Evolutionary conservation across 768 basidiomycete genomes (phyloP).

Genomic region (Sporobolomyces phaffii): DNA sequence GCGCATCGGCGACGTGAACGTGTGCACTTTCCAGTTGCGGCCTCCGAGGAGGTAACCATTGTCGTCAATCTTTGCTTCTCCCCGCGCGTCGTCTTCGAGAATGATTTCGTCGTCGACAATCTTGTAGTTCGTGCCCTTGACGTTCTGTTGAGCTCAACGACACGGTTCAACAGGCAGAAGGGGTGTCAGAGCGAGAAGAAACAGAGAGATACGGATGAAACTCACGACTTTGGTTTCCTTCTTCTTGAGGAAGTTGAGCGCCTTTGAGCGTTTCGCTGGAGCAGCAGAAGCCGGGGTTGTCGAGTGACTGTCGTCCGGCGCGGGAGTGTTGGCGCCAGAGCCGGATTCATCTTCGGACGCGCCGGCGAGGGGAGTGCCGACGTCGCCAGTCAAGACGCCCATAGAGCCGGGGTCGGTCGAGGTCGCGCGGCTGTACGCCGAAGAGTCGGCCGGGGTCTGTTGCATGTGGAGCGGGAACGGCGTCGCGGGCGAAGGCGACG

Average conservation of each 20-base stretch:
- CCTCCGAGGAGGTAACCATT: conserved; percentile 77
- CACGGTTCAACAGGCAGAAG: too few relatives aligned
- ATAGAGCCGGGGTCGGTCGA: conserved; percentile 7
- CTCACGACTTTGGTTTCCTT: conserved; percentile 42
- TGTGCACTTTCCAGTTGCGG: conserved; percentile 77
- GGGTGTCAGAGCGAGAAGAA: background rate
- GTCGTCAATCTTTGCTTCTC: conserved; percentile 83
- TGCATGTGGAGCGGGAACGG: background rate
- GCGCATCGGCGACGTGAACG: conserved; percentile 77
- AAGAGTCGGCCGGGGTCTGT: background rate
- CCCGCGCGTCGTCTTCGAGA: conserved; percentile 73
- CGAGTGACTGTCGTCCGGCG: background rate
- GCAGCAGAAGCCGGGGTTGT: background rate
- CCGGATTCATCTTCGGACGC: background rate
- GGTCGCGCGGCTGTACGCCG: background rate
- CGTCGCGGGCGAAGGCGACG: background rate
- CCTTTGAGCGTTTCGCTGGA: background rate
- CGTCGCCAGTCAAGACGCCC: background rate
- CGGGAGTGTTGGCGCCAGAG: conserved; percentile 13
- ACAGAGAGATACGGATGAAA: too few relatives aligned
- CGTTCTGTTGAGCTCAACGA: conserved; percentile 40
- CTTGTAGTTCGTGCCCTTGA: conserved; percentile 67
- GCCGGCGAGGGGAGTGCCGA: conserved; percentile 3
- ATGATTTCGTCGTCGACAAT: conserved; percentile 86
- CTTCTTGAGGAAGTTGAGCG: conserved; percentile 43